Evolutionary conservation across 1,284 basidiomycete species (phyloP).

Genomic region (Heterobasidion occidentale): DNA sequence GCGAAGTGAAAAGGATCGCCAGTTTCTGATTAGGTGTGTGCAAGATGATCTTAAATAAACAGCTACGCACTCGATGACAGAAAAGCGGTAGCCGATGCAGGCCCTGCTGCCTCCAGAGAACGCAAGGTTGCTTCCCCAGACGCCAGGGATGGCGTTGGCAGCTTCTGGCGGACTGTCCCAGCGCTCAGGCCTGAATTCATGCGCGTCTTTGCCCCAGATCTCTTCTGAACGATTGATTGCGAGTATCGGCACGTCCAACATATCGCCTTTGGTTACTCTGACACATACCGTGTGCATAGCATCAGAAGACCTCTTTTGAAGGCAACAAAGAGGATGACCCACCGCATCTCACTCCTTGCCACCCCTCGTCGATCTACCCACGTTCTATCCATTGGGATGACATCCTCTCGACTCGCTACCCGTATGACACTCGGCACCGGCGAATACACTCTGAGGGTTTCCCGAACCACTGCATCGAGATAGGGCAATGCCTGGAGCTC

Average conservation of each 20-base stretch:
- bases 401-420: conserved; percentile 41
- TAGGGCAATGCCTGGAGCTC: conserved; percentile 50
- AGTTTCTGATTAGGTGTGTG: not conserved
- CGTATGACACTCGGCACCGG: conserved; percentile 54
- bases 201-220: conserved; percentile 21
- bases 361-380: conserved; percentile 16
- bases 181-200: conserved; percentile 23
- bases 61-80: conserved; percentile 28
- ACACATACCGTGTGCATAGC: not conserved
- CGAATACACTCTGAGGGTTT: conserved; percentile 57
- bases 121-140: conserved; percentile 22
- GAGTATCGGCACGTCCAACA: conserved; percentile 7
- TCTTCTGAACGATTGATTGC: conserved; percentile 15
- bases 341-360: conserved; percentile 13
- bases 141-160: conserved; percentile 18
- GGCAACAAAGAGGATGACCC: not conserved
- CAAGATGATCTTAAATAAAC: not conserved
- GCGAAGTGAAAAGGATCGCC: not conserved
- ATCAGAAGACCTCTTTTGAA: not conserved
- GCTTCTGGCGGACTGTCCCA: conserved; percentile 18
- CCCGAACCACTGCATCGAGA: conserved; percentile 64
- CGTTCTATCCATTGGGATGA: conserved; percentile 40
- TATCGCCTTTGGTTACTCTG: conserved; percentile 9
- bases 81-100: conserved; percentile 36
- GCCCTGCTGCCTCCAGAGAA: conserved; percentile 22